Conservation (phyloP, 2,329 filamentous ascomycete species). For the Capronia americana region DNA sequence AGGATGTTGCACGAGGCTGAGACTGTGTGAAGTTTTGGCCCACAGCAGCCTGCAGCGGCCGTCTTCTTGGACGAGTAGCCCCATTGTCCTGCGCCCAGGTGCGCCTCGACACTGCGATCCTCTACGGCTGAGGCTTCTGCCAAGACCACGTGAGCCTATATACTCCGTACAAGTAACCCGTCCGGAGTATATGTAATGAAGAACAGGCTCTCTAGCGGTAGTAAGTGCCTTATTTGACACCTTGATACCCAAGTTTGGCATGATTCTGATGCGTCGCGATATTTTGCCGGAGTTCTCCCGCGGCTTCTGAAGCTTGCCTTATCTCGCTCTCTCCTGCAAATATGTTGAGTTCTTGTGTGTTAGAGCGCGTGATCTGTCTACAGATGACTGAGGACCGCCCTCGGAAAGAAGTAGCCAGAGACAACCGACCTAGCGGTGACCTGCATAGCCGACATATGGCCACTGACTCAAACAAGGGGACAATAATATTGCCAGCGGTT, state of each 20-base stretch:
- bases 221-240: background rate
- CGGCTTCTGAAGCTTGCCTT: background rate
- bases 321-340: background rate
- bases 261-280: background rate
- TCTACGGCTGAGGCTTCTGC: too few relatives aligned
- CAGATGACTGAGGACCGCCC: too few relatives aligned
- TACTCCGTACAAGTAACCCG: background rate
- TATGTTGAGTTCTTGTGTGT: too few relatives aligned
- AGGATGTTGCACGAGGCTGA: too few relatives aligned
- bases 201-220: background rate
- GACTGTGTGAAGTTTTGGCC: too few relatives aligned
- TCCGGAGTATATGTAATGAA: too few relatives aligned
- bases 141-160: too few relatives aligned
- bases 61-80: too few relatives aligned
- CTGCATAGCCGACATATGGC: background rate
- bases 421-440: background rate
- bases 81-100: too few relatives aligned
- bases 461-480: background rate
- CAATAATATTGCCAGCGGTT: background rate
- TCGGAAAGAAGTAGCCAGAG: background rate
- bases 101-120: too few relatives aligned
- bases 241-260: background rate
- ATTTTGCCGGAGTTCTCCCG: background rate
- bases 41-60: too few relatives aligned
- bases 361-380: too few relatives aligned